Percentiles rank a stretch among this genome's conserved stretches.
Evolutionary conservation across 2,329 filamentous ascomycete species (phyloP).

Genomic region (Aspergillus latus): DNA sequence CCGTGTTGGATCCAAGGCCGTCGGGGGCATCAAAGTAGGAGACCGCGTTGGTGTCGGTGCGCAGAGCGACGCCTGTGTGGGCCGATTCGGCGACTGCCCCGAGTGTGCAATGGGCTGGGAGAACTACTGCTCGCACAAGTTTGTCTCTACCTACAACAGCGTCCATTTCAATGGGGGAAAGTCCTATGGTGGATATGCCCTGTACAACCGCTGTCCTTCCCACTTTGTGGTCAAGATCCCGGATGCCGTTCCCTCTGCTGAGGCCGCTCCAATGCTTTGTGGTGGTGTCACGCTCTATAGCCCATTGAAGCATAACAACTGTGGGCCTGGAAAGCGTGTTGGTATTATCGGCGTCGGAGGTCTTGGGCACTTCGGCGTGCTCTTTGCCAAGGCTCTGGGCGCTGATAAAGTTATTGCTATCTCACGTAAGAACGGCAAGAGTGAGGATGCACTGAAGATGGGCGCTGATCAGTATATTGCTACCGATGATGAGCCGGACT

Average conservation of each 20-base stretch:
- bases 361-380: conserved; percentile 70
- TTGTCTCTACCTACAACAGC: conserved; percentile 36
- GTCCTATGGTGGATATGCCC: conserved; percentile 66
- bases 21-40: conserved; percentile 31
- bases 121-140: conserved; percentile 36
- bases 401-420: conserved; percentile 63
- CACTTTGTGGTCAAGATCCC: conserved; percentile 64
- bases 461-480: conserved; percentile 59
- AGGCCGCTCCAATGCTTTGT: conserved; percentile 72
- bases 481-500: conserved; percentile 56
- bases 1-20: conserved; percentile 52
- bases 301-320: conserved; percentile 66
- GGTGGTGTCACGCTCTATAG: conserved; percentile 73
- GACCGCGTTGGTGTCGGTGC: conserved; percentile 58
- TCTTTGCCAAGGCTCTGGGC: conserved; percentile 70
- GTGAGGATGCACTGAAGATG: conserved; percentile 54
- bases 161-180: conserved; percentile 53
- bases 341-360: conserved; percentile 74
- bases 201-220: conserved; percentile 55
- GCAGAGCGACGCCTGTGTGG: conserved; percentile 57
- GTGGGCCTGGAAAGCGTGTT: conserved; percentile 70
- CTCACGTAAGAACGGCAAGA: conserved; percentile 53
- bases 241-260: conserved; percentile 48
- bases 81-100: conserved; percentile 49
- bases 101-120: conserved; percentile 50